phyloP scores from a whole-genome alignment of 2,329 filamentous ascomycete genomes.

The Aschersonia sp. region DNA sequence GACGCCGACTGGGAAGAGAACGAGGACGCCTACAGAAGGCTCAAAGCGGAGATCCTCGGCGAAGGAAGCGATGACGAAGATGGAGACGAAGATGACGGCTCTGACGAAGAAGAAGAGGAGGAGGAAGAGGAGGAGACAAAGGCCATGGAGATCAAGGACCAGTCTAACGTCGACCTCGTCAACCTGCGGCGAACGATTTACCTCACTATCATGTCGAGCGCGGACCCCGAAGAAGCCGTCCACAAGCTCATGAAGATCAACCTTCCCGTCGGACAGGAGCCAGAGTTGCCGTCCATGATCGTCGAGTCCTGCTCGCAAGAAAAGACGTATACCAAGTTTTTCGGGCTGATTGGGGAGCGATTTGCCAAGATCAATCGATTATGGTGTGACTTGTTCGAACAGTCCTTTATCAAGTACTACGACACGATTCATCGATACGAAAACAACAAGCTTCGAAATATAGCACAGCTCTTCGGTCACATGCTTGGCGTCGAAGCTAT shows the following conservation, averaged over 20 bases:
- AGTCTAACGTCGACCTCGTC: conserved; percentile 90
- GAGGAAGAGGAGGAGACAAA: conserved; percentile 69
- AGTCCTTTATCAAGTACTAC: conserved; percentile 85
- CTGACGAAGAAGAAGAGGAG: conserved; percentile 56
- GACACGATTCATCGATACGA: conserved; percentile 96
- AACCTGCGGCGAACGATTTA: conserved; percentile 91
- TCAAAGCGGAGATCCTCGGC: conserved; percentile 88
- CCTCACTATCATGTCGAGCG: conserved; percentile 91
- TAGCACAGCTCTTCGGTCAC: conserved; percentile 89
- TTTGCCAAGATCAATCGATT: conserved; percentile 93
- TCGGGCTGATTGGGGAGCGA: conserved; percentile 82
- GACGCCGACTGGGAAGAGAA: conserved; percentile 83
- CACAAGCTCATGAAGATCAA: conserved; percentile 96
- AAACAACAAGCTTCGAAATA: conserved; percentile 87
- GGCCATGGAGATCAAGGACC: conserved; percentile 91
- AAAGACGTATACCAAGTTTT: conserved; percentile 95
- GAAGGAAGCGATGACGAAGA: conserved; percentile 80
- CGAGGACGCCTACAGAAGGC: conserved; percentile 75
- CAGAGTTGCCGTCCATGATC: conserved; percentile 89
- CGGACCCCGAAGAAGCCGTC: conserved; percentile 90
- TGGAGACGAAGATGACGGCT: conserved; percentile 39
- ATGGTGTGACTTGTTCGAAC: conserved; percentile 87
- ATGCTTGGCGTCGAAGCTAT: conserved; percentile 78
- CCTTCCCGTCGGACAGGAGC: conserved; percentile 72
- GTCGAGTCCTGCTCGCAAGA: conserved; percentile 95